Percentiles rank a stretch among this genome's conserved stretches.
Conservation (phyloP, 805 yeast genomes). For the Saturnispora serradocipensis region DNA sequence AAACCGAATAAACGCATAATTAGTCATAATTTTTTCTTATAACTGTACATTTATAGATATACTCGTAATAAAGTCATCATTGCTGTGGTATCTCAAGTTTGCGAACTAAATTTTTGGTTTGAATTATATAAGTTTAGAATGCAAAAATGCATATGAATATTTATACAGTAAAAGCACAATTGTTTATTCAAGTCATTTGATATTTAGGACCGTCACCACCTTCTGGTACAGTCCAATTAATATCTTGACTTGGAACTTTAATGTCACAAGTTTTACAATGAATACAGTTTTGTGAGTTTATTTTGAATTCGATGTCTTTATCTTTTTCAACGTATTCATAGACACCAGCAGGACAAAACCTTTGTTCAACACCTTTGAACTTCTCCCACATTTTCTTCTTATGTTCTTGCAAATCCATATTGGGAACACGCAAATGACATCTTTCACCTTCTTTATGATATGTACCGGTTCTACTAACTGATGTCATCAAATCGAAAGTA, state of each 20-base stretch:
- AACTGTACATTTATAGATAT: background rate
- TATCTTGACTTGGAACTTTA: slow-evolving; percentile 91
- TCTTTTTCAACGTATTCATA: slow-evolving; percentile 64
- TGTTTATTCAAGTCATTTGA: slow-evolving; percentile 49
- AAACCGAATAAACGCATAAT: background rate
- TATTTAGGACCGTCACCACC: slow-evolving; percentile 99
- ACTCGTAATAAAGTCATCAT: background rate
- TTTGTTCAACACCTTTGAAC: slow-evolving; percentile 78
- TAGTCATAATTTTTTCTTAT: background rate
- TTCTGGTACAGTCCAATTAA: slow-evolving; percentile 95
- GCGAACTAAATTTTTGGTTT: background rate
- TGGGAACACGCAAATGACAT: slow-evolving; percentile 69
- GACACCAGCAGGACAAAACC: slow-evolving; percentile 98
- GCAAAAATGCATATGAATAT: background rate
- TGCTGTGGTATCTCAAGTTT: background rate
- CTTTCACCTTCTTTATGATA: slow-evolving; percentile 91
- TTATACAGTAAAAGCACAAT: background rate
- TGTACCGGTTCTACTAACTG: slow-evolving; percentile 96
- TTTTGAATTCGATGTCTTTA: slow-evolving; percentile 72
- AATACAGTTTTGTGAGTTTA: slow-evolving; percentile 94
- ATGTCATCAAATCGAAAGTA: slow-evolving; percentile 84
- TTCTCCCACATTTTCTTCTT: slow-evolving; percentile 61
- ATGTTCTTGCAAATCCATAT: slow-evolving; percentile 58
- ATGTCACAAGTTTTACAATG: slow-evolving; percentile 99
- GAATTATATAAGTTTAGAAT: background rate